phyloP scores from a whole-genome alignment of 495 filamentous ascomycete genomes.

The Aspergillus bertholletiae region DNA sequence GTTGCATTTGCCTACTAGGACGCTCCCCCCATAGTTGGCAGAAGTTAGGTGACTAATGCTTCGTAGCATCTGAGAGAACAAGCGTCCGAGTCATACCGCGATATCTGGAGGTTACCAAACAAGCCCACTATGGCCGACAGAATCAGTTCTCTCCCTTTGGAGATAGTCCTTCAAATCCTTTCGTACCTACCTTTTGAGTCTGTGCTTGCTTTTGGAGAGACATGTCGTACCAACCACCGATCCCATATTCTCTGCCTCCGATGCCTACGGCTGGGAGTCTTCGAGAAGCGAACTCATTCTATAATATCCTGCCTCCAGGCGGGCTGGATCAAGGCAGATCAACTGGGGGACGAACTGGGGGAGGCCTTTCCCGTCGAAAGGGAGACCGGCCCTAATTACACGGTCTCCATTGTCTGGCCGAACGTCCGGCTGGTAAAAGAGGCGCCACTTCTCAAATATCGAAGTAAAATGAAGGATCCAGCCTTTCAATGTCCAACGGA shows the following conservation, averaged over 20 bases:
- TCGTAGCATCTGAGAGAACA: background rate
- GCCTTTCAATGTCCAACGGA: background rate
- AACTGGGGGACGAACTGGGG: constrained; percentile 11
- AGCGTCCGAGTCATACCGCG: background rate
- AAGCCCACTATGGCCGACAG: constrained; percentile 11
- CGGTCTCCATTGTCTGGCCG: constrained; percentile 16
- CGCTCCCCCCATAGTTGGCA: too few relatives aligned
- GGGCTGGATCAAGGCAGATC: constrained; percentile 20
- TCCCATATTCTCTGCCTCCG: constrained; percentile 26
- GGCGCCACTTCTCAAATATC: background rate
- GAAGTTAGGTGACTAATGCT: background rate
- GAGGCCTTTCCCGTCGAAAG: background rate
- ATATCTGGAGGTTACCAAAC: background rate
- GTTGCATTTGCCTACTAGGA: background rate
- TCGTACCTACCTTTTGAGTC: constrained; percentile 29
- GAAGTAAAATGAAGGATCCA: background rate
- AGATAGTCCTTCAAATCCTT: constrained; percentile 32
- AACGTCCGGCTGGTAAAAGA: background rate
- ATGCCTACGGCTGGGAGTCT: constrained; percentile 28
- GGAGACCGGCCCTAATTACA: constrained; percentile 9
- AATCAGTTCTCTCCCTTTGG: constrained; percentile 25
- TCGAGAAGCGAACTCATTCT: constrained; percentile 30
- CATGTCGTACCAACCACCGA: constrained; percentile 24
- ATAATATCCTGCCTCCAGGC: constrained; percentile 31
- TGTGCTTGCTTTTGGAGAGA: constrained; percentile 31